Conservation (phyloP, 257 asterid species). For the Henckelia pumila region DNA sequence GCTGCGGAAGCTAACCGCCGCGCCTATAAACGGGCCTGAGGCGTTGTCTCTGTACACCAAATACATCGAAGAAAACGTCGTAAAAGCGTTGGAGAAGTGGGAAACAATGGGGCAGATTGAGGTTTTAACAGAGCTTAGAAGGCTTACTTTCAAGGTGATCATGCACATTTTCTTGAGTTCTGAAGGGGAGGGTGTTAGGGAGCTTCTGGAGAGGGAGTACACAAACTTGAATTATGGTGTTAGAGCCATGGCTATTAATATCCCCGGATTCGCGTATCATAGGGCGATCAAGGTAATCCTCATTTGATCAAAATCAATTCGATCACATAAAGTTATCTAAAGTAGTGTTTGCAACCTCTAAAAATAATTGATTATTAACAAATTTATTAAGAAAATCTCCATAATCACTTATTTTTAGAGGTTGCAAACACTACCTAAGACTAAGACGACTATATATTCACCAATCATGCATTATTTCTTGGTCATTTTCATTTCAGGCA, state of each 20-base stretch:
- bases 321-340: too few relatives aligned
- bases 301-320: too few relatives aligned
- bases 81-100: conserved; percentile 65
- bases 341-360: too few relatives aligned
- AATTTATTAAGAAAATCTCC: too few relatives aligned
- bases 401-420: too few relatives aligned
- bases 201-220: conserved; percentile 73
- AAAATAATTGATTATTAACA: too few relatives aligned
- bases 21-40: conserved; percentile 84
- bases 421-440: too few relatives aligned
- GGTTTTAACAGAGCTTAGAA: conserved; percentile 68
- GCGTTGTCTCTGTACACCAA: conserved; percentile 56
- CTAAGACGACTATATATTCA: too few relatives aligned
- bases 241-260: conserved; percentile 78
- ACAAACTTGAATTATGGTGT: conserved; percentile 70
- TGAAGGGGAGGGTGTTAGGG: conserved; percentile 60
- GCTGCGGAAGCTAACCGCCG: conserved; percentile 66
- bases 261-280: conserved; percentile 85
- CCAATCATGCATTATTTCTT: neutral
- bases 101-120: conserved; percentile 61
- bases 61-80: conserved; percentile 62
- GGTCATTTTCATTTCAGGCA: conserved; percentile 48
- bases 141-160: conserved; percentile 73
- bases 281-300: conserved; percentile 66
- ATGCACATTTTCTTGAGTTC: conserved; percentile 81